Base-by-base conservation (phyloP, 768 basidiomycete species). In the Suillus sp. region DNA sequence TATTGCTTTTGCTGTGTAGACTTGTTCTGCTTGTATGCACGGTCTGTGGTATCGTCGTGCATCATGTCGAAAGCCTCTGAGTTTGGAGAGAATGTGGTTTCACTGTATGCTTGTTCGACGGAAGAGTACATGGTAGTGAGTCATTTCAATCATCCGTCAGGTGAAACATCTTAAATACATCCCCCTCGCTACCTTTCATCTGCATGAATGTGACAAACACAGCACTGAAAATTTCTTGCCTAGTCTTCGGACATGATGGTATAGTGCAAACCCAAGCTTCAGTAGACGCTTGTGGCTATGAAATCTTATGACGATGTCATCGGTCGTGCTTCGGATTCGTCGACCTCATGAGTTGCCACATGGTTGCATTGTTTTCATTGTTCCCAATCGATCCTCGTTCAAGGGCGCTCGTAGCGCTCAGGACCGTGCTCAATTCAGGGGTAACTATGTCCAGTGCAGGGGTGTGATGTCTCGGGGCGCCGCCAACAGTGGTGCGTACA, bases 1-100 rank as follows among this genome's bases (percentile, higher is more conserved):
- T 57, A 57, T 40, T 57, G 37, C 38, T 40, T 40, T 40, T 57
- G 56, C 56, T 40, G 56, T 11, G 27, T 40, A 38, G 56, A 40
- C 25, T 40, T 57, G 10, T 13, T 57, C 56, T 40, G 38, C 38
- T 20, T 40, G 25, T 27, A 27, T 40, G 37, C 16, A 56, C 25
- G 22, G 2, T 18, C 22, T 38, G 18, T 27, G 25, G 10, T 27
- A 27, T 40, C 56, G 22, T 57, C 25, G 10, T 13, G 25, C 25
- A 20, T 40, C 11, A 40, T 57, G 56, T 57, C 37, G 5, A 18
- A 56, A 38, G 25, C 25, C 16, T 25, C 38, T 30, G 56, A 40
- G 13, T 40, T 27, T 3, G 25, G 38, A 27, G 38, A 27, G 16
- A 27, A 18, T 3, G 38, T 40, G 18, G 56, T 13, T 30, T 7